phyloP scores from a whole-genome alignment of 1,284 basidiomycete species.

The Dichomitus squalens region DNA sequence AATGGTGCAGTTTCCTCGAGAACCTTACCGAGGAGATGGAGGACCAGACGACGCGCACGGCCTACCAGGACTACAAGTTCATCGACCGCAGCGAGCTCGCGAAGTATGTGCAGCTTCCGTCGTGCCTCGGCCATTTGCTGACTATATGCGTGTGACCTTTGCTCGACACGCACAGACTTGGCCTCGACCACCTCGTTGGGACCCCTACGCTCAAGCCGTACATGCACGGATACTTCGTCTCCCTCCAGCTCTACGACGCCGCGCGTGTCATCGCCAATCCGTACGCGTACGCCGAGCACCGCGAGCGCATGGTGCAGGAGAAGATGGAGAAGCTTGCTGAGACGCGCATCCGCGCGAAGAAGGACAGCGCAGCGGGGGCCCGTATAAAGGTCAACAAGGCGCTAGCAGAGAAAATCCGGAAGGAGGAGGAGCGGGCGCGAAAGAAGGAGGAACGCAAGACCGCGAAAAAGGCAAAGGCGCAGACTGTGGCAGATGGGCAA shows the following conservation, averaged over 20 bases:
- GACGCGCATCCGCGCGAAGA: slow-evolving; percentile 85
- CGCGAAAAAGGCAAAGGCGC: slow-evolving; percentile 43
- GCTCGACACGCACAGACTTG: no score
- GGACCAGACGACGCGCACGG: slow-evolving; percentile 74
- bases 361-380: slow-evolving; percentile 38
- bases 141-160: background rate
- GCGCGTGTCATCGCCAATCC: slow-evolving; percentile 96
- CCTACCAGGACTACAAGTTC: slow-evolving; percentile 98
- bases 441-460: slow-evolving; percentile 65
- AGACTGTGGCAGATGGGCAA: slow-evolving; percentile 34
- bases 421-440: slow-evolving; percentile 71
- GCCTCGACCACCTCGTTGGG: slow-evolving; percentile 93
- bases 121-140: slow-evolving; percentile 4
- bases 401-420: slow-evolving; percentile 84
- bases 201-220: slow-evolving; percentile 96
- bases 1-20: slow-evolving; percentile 98
- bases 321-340: slow-evolving; percentile 95
- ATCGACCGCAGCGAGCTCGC: slow-evolving; percentile 88
- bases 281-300: slow-evolving; percentile 92
- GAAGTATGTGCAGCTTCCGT: slow-evolving; percentile 54
- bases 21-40: slow-evolving; percentile 98
- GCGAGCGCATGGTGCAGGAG: slow-evolving; percentile 84
- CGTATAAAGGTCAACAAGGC: slow-evolving; percentile 90
- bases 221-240: slow-evolving; percentile 99
- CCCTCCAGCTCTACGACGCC: slow-evolving; percentile 93